Evolutionary conservation across 257 asterid species (phyloP).

Genomic region (Linaria vulgaris): DNA sequence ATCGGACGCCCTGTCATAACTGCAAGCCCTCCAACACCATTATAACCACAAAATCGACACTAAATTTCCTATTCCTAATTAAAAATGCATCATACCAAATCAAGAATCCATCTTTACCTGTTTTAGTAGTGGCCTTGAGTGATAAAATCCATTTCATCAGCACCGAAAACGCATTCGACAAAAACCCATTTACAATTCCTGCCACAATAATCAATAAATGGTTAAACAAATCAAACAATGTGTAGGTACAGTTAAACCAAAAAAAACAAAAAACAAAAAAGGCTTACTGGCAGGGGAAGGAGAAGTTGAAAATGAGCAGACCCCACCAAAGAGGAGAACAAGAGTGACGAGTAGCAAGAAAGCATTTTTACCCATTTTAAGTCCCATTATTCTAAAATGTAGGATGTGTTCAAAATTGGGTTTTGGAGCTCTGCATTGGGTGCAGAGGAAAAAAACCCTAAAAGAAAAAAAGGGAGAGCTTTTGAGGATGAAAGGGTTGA

Average conservation of each 20-base stretch:
- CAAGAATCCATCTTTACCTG: slow-evolving; percentile 48
- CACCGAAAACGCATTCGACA: slow-evolving; percentile 69
- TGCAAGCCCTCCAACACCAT: slow-evolving; percentile 22
- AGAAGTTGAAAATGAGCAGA: slow-evolving; percentile 54
- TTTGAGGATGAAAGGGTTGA: slow-evolving; percentile 33
- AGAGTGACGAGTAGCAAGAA: slow-evolving; percentile 46
- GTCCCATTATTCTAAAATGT: slow-evolving; percentile 28
- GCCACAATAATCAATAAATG: slow-evolving; percentile 10
- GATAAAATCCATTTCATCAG: slow-evolving; percentile 79
- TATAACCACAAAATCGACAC: slow-evolving; percentile 10
- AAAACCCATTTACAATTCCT: slow-evolving; percentile 75
- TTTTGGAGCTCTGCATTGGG: slow-evolving; percentile 39
- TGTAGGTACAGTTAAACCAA: slow-evolving; percentile 19
- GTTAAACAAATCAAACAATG: slow-evolving; percentile 39
- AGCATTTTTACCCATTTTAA: slow-evolving; percentile 34
- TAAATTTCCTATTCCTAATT: no score
- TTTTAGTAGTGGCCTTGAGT: slow-evolving; percentile 67
- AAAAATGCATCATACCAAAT: slow-evolving; percentile 25
- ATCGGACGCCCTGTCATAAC: slow-evolving; percentile 76
- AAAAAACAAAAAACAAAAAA: slow-evolving; percentile 23
- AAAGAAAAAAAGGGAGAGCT: slow-evolving; percentile 26
- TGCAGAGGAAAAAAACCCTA: slow-evolving; percentile 41
- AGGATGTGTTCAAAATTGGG: slow-evolving; percentile 1
- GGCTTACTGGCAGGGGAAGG: slow-evolving; percentile 78
- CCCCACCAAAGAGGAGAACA: slow-evolving; percentile 49